phyloP scores from a whole-genome alignment of 805 yeast species.

The Lachancea dasiensis region DNA sequence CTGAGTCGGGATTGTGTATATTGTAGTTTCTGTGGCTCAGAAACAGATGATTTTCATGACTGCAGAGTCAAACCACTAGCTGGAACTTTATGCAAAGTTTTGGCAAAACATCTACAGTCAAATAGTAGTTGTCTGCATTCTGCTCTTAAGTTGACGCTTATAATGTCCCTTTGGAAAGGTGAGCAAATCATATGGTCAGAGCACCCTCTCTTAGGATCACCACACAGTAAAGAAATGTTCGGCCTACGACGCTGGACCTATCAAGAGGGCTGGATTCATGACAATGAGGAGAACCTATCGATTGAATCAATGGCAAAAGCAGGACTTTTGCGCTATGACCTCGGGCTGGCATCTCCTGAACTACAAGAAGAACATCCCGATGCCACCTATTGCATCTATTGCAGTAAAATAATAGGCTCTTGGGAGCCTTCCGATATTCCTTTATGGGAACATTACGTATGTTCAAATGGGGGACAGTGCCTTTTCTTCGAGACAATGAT shows the following conservation, averaged over 20 bases:
- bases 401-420: slow-evolving; percentile 49
- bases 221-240: slow-evolving; percentile 12
- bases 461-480: slow-evolving; percentile 21
- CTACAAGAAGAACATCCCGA: slow-evolving; percentile 35
- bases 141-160: not conserved
- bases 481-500: slow-evolving; percentile 17
- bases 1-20: slow-evolving; percentile 20
- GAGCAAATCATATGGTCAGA: slow-evolving; percentile 20
- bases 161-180: slow-evolving; percentile 3
- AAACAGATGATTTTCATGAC: slow-evolving; percentile 17
- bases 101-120: slow-evolving; percentile 18
- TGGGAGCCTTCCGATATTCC: slow-evolving; percentile 56
- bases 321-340: slow-evolving; percentile 50
- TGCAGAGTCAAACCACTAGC: slow-evolving; percentile 25
- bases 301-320: slow-evolving; percentile 41
- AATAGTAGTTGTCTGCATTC: slow-evolving; percentile 9
- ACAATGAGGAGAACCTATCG: slow-evolving; percentile 12
- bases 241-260: slow-evolving; percentile 18
- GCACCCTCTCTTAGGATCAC: slow-evolving; percentile 19
- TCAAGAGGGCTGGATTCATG: slow-evolving; percentile 25
- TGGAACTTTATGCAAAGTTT: slow-evolving; percentile 21
- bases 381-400: slow-evolving; percentile 53
- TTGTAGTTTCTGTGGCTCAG: slow-evolving; percentile 22
- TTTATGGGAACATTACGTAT: slow-evolving; percentile 38
- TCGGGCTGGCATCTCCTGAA: slow-evolving; percentile 36